Evolutionary conservation across 2,329 filamentous ascomycete genomes (phyloP).

Genomic region (Nigrospora sphaerica): DNA sequence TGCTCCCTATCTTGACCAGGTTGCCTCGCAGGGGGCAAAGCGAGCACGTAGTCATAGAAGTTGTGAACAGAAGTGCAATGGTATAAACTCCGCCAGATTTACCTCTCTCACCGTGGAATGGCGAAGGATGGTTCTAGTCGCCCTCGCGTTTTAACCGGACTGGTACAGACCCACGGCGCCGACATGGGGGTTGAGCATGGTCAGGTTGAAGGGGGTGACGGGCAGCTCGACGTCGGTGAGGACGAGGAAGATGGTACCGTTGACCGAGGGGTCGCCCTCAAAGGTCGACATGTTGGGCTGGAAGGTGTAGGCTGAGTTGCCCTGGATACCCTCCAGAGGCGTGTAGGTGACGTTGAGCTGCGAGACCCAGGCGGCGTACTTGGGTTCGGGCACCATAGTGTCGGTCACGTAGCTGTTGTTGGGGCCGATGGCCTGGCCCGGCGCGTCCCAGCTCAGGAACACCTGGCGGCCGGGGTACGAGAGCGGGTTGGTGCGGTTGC

Average conservation of each 20-base stretch:
- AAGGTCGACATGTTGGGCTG: conserved; percentile 67
- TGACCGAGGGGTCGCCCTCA: conserved; percentile 60
- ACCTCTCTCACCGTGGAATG: too few relatives aligned
- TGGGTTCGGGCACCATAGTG: conserved; percentile 49
- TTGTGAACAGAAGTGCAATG: too few relatives aligned
- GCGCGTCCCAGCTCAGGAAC: conserved; percentile 64
- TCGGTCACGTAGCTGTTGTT: conserved; percentile 76
- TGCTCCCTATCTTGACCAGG: too few relatives aligned
- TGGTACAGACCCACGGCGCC: conserved; percentile 70
- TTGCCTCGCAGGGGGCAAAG: too few relatives aligned
- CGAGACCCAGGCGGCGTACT: conserved; percentile 67
- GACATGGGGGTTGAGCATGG: conserved; percentile 68
- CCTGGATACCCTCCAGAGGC: conserved; percentile 45
- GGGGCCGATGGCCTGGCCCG: conserved; percentile 63
- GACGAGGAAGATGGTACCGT: conserved; percentile 74
- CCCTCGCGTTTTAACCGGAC: conserved; percentile 64
- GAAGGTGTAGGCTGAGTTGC: conserved; percentile 56
- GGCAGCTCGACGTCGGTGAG: conserved; percentile 62
- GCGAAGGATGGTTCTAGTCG: too few relatives aligned
- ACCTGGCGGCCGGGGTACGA: conserved; percentile 69
- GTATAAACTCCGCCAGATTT: too few relatives aligned
- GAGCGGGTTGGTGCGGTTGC: conserved; percentile 64
- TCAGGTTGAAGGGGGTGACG: conserved; percentile 72
- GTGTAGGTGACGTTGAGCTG: conserved; percentile 73
- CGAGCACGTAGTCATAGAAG: too few relatives aligned